Percentiles rank a stretch among this genome's conserved stretches.
phyloP scores from a whole-genome alignment of 1,284 basidiomycete species.

The Apiotrichum akiyoshidainum region DNA sequence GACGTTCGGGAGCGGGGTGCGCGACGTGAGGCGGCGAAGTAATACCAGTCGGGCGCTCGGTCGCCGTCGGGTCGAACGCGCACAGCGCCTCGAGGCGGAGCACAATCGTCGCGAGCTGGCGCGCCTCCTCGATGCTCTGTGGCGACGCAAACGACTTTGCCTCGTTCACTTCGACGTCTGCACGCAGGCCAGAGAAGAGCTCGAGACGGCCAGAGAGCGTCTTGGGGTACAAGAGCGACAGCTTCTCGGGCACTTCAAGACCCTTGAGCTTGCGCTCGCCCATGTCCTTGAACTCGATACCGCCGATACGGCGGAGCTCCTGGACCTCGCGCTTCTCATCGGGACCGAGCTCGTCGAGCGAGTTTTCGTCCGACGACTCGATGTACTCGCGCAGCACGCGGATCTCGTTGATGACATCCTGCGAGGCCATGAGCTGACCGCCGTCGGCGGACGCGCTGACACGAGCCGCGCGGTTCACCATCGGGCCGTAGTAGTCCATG shows the following conservation, averaged over 20 bases:
- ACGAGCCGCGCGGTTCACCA: conserved; percentile 87
- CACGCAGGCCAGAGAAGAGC: conserved; percentile 54
- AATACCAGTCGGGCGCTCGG: conserved; percentile 11
- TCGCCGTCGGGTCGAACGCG: conserved; percentile 52
- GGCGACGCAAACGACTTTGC: conserved; percentile 57
- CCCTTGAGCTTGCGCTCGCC: conserved; percentile 94
- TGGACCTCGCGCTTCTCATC: conserved; percentile 48
- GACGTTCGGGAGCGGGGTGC: conserved; percentile 30
- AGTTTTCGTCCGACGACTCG: conserved; percentile 55
- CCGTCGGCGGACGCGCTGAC: conserved; percentile 82
- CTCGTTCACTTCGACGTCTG: conserved; percentile 52
- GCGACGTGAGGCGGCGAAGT: conserved; percentile 60
- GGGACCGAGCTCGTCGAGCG: conserved; percentile 41
- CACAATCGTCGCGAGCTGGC: conserved; percentile 70
- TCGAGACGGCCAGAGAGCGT: conserved; percentile 71
- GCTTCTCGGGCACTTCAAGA: conserved; percentile 79
- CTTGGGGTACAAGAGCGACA: conserved; percentile 80
- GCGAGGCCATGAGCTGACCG: conserved; percentile 91
- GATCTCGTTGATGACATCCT: conserved; percentile 83
- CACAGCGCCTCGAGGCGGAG: conserved; percentile 80
- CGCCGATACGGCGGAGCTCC: conserved; percentile 63
- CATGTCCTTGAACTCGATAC: conserved; percentile 66
- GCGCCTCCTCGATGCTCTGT: conserved; percentile 72
- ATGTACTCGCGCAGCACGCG: conserved; percentile 52
- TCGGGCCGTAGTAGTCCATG: conserved; percentile 96